These are phyloP conservation scores for Cordyceps cateniannulata DNA, from an alignment of 2,329 filamentous ascomycete species.

Conservation along the genomic window DNA sequence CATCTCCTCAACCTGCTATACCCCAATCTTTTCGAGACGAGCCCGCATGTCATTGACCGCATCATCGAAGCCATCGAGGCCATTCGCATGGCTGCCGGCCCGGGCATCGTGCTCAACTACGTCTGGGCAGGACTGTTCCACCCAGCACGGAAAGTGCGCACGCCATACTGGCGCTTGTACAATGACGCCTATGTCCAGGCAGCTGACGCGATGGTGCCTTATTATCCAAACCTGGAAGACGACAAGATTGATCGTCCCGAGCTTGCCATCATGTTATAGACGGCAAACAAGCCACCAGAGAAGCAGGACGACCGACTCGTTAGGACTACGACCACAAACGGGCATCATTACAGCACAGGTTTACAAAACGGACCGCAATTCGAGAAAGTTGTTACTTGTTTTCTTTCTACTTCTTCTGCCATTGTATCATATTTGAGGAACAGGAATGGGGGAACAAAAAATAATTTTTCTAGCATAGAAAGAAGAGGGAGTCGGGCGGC, in stretches of 20 bases:
- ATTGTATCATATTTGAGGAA: slow-evolving; percentile 1
- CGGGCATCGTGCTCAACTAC: slow-evolving; percentile 93
- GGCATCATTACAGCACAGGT: not conserved
- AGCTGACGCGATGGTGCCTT: slow-evolving; percentile 92
- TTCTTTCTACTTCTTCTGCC: not conserved
- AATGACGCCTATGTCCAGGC: slow-evolving; percentile 94
- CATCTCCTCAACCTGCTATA: slow-evolving; percentile 94
- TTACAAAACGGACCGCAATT: not conserved
- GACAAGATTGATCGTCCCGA: slow-evolving; percentile 74
- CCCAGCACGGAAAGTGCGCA: slow-evolving; percentile 87
- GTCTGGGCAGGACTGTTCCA: slow-evolving; percentile 98
- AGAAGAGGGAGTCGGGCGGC: not conserved
- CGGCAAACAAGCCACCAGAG: not conserved
- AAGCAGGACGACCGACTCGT: not conserved
- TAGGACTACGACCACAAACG: not conserved
- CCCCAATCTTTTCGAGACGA: slow-evolving; percentile 96
- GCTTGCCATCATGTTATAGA: slow-evolving; percentile 73
- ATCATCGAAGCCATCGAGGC: slow-evolving; percentile 97
- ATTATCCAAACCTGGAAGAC: slow-evolving; percentile 83
- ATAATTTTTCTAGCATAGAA: not conserved
- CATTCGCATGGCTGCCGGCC: slow-evolving; percentile 86
- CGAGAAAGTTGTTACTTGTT: not conserved
- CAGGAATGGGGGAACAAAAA: not conserved
- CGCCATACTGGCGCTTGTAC: slow-evolving; percentile 93
- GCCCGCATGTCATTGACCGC: slow-evolving; percentile 94